These are phyloP conservation scores for Suillus brevipes DNA, from an alignment of 768 basidiomycete genomes.

Conservation along the genomic window DNA sequence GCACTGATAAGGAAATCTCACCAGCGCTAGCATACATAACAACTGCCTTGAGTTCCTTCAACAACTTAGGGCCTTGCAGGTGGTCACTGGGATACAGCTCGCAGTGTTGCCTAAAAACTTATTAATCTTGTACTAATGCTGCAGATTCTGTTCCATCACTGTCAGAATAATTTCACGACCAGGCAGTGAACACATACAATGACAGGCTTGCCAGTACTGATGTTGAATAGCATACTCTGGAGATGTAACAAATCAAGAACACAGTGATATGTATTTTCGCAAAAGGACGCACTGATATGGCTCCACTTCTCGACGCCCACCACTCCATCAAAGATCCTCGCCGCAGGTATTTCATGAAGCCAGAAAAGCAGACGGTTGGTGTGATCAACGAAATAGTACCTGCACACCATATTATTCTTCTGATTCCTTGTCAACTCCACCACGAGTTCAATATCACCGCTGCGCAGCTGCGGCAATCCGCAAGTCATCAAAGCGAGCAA, in stretches of 20 bases:
- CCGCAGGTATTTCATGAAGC: slow-evolving; percentile 40
- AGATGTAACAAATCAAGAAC: background rate
- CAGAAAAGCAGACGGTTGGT: slow-evolving; percentile 45
- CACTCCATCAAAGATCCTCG: slow-evolving; percentile 34
- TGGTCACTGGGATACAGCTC: slow-evolving; percentile 6
- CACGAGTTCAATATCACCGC: background rate
- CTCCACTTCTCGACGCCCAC: slow-evolving; percentile 38
- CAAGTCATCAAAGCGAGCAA: background rate
- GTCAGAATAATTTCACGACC: background rate
- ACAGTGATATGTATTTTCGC: background rate
- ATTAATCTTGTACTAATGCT: no score
- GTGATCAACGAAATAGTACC: slow-evolving; percentile 51
- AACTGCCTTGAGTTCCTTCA: slow-evolving; percentile 7
- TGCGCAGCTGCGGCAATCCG: background rate
- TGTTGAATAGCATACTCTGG: slow-evolving; percentile 22
- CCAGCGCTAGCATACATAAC: slow-evolving; percentile 19
- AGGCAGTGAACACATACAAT: background rate
- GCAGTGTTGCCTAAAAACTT: slow-evolving; percentile 10
- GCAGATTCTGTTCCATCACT: background rate
- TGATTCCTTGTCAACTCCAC: background rate
- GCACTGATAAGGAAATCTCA: slow-evolving; percentile 10
- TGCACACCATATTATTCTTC: background rate
- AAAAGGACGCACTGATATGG: slow-evolving; percentile 39
- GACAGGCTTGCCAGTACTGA: slow-evolving; percentile 24
- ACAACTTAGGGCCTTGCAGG: background rate